Evolutionary conservation across 2,329 filamentous ascomycete species (phyloP), one percentile per base, ranked within the genome.

Genomic region (Xylaria multiplex): DNA sequence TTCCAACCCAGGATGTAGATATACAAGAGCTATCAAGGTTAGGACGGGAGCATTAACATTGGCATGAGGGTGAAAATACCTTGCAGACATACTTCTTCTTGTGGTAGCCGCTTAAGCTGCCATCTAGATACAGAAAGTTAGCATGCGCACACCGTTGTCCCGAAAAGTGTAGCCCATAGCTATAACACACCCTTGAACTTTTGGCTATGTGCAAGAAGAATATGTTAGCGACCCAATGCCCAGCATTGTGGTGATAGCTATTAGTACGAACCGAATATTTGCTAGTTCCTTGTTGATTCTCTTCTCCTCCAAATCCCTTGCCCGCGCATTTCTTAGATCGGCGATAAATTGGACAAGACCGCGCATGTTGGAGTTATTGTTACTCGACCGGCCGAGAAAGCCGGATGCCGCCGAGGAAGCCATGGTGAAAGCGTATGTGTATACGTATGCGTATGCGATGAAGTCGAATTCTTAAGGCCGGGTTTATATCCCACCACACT

Each of bases 11-110:
- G 88, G 67, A 99, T 99, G 80, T 99, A 99, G 76, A 99, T 98
- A 80, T 99, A 99, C 68, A 99, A 85, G 72, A 99, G 88, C 89
- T 88, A 71, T 59, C 14, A n/a, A n/a, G 60, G 57, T 59, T 56
- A 63, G 57, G 55, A 24, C 46, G 62, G 24, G 32, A 52, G 24
- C 37, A 62, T 65, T 57, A 57, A 30, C 63, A 22, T 54, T 9
- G 58, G 40, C 13, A n/a, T 6, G 37, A 58, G 48, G 52, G 55
- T 24, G 22, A 81, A 88, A 48, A 45, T 81, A 89, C 87, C 84
- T 99, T 99, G 92, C 96, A 99, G 72, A 99, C 96, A 79, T 99
- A 99, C 91, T 99, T 99, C 87, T 99, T 99, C 85, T 96, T 97
- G 84, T 97, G 93, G 78, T 99, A 99, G 71, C 96, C 96, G 77